Evolutionary conservation across 441 rosid genomes (phyloP).

Genomic region (Pelargonium citronellum): DNA sequence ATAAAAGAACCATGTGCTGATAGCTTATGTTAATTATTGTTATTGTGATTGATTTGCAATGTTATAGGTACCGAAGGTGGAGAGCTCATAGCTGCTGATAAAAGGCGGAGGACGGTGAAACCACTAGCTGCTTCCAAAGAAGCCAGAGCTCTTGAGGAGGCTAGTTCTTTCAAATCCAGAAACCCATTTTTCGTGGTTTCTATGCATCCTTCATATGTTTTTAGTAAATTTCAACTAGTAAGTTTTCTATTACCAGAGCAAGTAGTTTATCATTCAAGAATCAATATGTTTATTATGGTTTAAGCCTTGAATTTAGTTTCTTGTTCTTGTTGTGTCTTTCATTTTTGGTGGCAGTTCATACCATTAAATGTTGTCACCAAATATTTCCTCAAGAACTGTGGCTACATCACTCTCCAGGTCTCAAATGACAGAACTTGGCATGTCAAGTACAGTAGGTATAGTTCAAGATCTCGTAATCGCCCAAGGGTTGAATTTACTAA

Average conservation of each 20-base stretch:
- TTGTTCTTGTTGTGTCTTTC: background rate
- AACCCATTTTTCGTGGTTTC: background rate
- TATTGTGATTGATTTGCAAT: background rate
- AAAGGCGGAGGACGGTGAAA: background rate
- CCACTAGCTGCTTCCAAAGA: background rate
- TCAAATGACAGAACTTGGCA: background rate
- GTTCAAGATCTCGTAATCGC: background rate
- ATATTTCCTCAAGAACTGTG: background rate
- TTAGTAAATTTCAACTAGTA: background rate
- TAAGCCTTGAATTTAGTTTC: too few relatives aligned
- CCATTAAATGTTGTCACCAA: background rate
- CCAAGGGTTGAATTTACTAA: background rate
- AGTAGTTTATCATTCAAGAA: too few relatives aligned
- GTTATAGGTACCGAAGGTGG: background rate
- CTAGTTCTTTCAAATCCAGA: background rate
- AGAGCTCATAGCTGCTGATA: background rate
- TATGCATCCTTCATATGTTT: background rate
- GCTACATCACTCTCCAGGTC: background rate
- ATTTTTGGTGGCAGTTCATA: background rate
- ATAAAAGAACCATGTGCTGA: too few relatives aligned
- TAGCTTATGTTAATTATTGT: background rate
- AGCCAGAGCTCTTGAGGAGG: conserved; percentile 2
- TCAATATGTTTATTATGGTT: background rate
- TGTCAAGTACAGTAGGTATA: background rate
- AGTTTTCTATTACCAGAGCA: background rate